Base-by-base conservation (phyloP, 2,329 filamentous ascomycete genomes). In the Stromatinia cepivora region DNA sequence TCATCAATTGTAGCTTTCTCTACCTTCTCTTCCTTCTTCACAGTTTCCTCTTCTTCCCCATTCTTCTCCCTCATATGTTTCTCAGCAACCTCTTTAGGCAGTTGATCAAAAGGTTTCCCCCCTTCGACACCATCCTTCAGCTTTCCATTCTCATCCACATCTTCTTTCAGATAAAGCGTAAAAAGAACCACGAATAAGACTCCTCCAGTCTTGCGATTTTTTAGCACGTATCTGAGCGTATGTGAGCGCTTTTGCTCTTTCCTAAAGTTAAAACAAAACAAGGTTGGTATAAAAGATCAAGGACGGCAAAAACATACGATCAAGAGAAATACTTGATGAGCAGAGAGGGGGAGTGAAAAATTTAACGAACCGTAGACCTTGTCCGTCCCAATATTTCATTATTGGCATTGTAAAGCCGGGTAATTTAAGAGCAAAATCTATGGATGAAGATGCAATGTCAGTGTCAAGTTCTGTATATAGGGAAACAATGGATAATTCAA, bases 201-300 rank as follows among this genome's bases (percentile, higher is more conserved):
- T 46, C 92, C 86, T 61, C 87, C 87, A 0, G 92, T 94, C 31
- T 84, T 80, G 71, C 87, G 88, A 80, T 97, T 92, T 78, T 94
- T 94, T 77, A 98, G 85, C 70, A 96, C 92, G 81, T 98, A 97
- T 86, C 94, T 94, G 81, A 96, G 87, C 74, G 89, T 85, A 81
- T 96, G 92, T 83, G 92, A 90, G 84, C 91, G 92, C 73, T 78
- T 78, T 69, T 73, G 73, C 48, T 72, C 71, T 75, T 71, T 74
- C 73, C 74, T 77, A 69, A 66, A 50, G 22, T 45, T 76, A 73
- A 77, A 66, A 75, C 22, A 48, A 46, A 42, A 58, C 57, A 31
- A 52, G 69, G 71, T 67, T 69, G 70, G 61, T 56, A 63, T 34
- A 39, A 28, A 42, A 56, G 36, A 57, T 66, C 63, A 66, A 56